Base-by-base conservation (phyloP, 768 basidiomycete genomes). In the Leccinum boreale region DNA sequence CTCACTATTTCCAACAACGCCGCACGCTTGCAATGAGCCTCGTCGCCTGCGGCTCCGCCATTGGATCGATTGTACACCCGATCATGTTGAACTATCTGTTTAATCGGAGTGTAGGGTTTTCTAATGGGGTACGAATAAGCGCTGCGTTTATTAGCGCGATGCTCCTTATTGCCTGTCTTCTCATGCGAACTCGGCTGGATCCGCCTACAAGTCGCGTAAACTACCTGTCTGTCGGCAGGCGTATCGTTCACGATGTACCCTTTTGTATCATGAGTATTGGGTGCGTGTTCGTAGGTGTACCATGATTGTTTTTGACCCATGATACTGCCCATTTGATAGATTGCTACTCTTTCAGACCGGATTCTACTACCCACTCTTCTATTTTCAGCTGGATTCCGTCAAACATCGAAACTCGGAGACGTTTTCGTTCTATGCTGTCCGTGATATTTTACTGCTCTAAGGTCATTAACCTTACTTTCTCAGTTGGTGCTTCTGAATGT, bases 381-480 rank as follows among this genome's bases (percentile, higher is more conserved):
- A 50, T 31, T 50, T 33, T 26, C 50, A 50, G 17, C 19, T 50
- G 50, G 50, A 50, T 21, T 29, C 50, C 10, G 31, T 50, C 29
- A 50, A 33, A 19, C 50, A 50, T 21, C 28, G 31, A 31, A 50
- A 50, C 14, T 50, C 50, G 19, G 50, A 50, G 19, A 50, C 50
- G 12, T 69, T 85, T 6, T 80, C 84, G 0, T 85, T 85, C 59
- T 84, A 84, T 60, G 77, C 77, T 31, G 84, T 84, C 54, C 17
- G 68, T 50, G 23, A 50, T 21, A 7, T 1, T 1, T 21, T 50
- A 31, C 15, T 33, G 5, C 50, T 12, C 4, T 12, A 3, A 4
- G 9, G 11, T 21, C 12, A 23, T 50, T 50, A 10, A 50, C 14
- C 31, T 50, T 21, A 33, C 50, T 12, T 29, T 31, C 29, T 12